Evolutionary conservation across 768 basidiomycete species (phyloP), one percentile per base, ranked within the genome.

Genomic region (Lactifluus subvellereus): DNA sequence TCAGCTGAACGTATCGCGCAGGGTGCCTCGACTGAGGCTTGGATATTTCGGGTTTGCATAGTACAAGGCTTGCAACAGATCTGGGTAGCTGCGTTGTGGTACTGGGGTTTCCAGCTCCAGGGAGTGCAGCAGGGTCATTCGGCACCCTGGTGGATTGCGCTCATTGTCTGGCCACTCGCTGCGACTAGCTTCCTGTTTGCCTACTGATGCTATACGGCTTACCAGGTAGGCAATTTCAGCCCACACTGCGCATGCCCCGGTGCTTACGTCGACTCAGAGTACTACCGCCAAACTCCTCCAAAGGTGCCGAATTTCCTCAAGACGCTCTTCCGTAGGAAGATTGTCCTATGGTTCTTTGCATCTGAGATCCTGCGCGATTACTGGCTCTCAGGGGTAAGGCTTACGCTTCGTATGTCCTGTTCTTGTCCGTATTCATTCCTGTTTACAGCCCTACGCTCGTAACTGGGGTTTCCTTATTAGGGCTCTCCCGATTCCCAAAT

Each of bases 1-100:
- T 66, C 32, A 48, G 32, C 48, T 48, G 37, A 66, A 40, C 27
- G 37, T 38, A n/a, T 4, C 30, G 14, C 40, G 43, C 69, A 90
- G 84, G 94, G 94, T 69, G 93, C 94, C 59, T 92, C 94, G 1
- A 95, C 94, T 7, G 94, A 97, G 73, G 86, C 94, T 14, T 97
- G 94, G 94, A 89, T 87, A 35, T 72, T 93, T 62, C 84, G 94
- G 37, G 94, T 94, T 13, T 95, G 93, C 72, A 77, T 95, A 64
- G 94, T 97, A 0, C 94, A 96, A 75, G 94, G 94, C 47, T 89
- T 93, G 10, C 94, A 97, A 68, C 94, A 96, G 75, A 84, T 97
- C 43, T 97, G 94, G 94, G 88, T 96, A 13, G 90, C 94, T 4
- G 94, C 89, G 7, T 76, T 97, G 42, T 97, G 94, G 94, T 97